phyloP scores from a whole-genome alignment of 2,329 filamentous ascomycete genomes.

The Hypoxylon sp. region DNA sequence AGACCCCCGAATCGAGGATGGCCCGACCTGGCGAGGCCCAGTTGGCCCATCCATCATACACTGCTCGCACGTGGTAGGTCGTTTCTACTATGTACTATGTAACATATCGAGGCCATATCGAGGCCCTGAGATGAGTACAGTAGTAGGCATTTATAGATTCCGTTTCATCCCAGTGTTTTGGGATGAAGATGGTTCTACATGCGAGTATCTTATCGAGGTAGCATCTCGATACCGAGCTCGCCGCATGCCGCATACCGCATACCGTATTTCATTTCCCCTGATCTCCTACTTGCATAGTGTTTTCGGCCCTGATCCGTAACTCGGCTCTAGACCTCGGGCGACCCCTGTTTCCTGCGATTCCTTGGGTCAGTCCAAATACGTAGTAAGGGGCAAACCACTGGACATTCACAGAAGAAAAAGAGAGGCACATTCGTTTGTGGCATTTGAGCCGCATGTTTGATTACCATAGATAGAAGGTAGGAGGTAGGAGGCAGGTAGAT shows the following conservation, averaged over 20 bases:
- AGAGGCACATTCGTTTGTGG: too few relatives aligned
- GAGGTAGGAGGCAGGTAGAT: too few relatives aligned
- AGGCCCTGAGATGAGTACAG: background rate
- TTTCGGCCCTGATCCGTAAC: slow-evolving; percentile 26
- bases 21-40: slow-evolving; percentile 26
- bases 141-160: background rate
- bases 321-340: slow-evolving; percentile 25
- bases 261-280: slow-evolving; percentile 21
- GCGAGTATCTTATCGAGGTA: slow-evolving; percentile 8
- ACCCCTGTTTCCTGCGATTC: slow-evolving; percentile 19
- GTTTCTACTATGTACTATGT: background rate
- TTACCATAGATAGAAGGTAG: too few relatives aligned
- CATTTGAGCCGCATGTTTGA: slow-evolving; percentile 12
- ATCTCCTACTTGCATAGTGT: slow-evolving; percentile 23
- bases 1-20: slow-evolving; percentile 30
- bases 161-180: background rate
- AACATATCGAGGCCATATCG: too few relatives aligned
- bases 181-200: background rate
- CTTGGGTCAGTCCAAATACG: slow-evolving; percentile 13
- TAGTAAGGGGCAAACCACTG: background rate
- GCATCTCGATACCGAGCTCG: slow-evolving; percentile 6
- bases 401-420: too few relatives aligned
- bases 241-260: slow-evolving; percentile 9
- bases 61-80: background rate
- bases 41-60: background rate